Base-by-base conservation (phyloP, 371 early-diverging fungal genomes). In the Batrachochytrium dendrobatidis region DNA sequence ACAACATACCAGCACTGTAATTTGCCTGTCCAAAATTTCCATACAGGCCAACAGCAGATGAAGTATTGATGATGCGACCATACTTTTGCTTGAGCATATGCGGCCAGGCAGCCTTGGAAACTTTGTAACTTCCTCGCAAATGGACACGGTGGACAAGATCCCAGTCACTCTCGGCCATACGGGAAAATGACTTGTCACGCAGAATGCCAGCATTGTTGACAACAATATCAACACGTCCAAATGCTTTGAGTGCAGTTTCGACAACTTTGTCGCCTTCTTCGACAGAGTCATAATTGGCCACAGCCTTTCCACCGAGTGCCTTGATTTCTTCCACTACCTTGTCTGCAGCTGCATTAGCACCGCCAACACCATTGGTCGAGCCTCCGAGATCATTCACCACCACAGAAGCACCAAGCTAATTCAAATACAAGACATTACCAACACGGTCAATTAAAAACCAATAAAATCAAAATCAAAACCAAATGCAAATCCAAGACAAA, bases 1-100 rank as follows among this genome's bases (percentile, higher is more conserved):
- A 34, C 3, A 15, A 53, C 43, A 34, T 56, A 67, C 71, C 72
- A 45, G 79, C 59, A 34, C 66, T 81, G 75, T 96, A 98, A 86
- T 96, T 96, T 54, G 94, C 89, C 77, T 96, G 95, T 50, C 99
- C 99, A 84, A 95, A 98, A 86, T 98, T 98, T 68, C 98, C 98
- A 73, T 97, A 96, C 34, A 98, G 75, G 66, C 98, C 99, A 60
- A 96, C 97, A 56, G 96, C 92, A 45, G 96, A 95, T 25, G 91
- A 85, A 51, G 87, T 87, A 63, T 79, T 76, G 61, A 82, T 75
- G 49, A 74, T 68, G 20, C 76, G 63, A 51, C 88, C 88, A 65
- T 84, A 77, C 67, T 86, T 84, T 50, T 88, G 86, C 68, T 87
- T 86, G 53, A 80, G 25, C 59, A 88, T 72, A 71, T 80, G 65